These are phyloP conservation scores for Thielaviopsis populi DNA, from an alignment of 2,329 filamentous ascomycete species.

Conservation along the genomic window DNA sequence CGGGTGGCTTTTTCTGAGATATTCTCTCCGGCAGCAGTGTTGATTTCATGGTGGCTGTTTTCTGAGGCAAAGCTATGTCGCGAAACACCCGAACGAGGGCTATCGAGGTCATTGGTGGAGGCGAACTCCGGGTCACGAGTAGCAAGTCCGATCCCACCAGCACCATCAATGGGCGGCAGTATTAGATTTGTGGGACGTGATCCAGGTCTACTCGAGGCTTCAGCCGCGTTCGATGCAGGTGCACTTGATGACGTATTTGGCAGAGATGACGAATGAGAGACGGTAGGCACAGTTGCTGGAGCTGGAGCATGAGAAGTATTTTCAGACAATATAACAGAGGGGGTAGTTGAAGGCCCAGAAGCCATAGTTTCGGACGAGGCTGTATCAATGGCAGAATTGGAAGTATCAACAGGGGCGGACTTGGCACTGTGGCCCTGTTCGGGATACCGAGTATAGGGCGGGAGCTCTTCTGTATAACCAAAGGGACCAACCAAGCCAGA, in stretches of 20 bases:
- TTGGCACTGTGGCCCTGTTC: constrained; percentile 53
- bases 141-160: constrained; percentile 45
- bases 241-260: constrained; percentile 8
- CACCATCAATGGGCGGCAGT: constrained; percentile 34
- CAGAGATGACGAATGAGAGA: neutral
- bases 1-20: constrained; percentile 32
- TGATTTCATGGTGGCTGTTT: constrained; percentile 39
- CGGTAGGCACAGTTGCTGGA: neutral
- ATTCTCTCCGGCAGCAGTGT: constrained; percentile 31
- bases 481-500: constrained; percentile 76
- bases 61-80: constrained; percentile 38
- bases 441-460: constrained; percentile 81
- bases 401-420: constrained; percentile 15
- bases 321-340: constrained; percentile 3
- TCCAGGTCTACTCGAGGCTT: neutral
- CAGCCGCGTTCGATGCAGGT: constrained; percentile 1
- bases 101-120: constrained; percentile 36
- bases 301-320: neutral
- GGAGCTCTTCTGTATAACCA: constrained; percentile 79
- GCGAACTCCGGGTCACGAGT: constrained; percentile 48
- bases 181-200: neutral
- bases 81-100: constrained; percentile 36
- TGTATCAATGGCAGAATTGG: constrained; percentile 9
- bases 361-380: neutral
- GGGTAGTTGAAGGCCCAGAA: constrained; percentile 4